A percentile compares a stretch with the other conserved stretches of the same genome.
These are phyloP conservation scores for Colletotrichum siamense DNA, from an alignment of 2,329 filamentous ascomycete species.

Conservation along the genomic window DNA sequence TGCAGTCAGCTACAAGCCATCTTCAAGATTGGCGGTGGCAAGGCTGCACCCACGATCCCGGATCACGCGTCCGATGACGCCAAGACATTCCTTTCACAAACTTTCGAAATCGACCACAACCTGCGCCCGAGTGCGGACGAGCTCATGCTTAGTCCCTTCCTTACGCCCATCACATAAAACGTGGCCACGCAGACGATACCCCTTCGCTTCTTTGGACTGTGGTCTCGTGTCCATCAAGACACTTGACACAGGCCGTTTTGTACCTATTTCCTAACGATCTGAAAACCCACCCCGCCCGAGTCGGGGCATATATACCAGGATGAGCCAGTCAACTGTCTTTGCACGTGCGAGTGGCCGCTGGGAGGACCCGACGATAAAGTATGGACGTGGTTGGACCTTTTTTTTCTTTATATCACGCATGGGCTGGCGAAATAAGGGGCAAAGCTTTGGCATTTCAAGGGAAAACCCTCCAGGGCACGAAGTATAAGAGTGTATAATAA, in stretches of 20 bases:
- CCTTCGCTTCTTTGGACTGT: slow-evolving; percentile 5
- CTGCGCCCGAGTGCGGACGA: slow-evolving; percentile 92
- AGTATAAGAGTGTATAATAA: slow-evolving; percentile 18
- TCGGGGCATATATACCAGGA: slow-evolving; percentile 6
- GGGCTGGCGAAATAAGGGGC: slow-evolving; percentile 14
- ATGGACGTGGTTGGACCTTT: neutral
- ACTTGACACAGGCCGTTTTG: neutral
- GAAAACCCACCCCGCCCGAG: neutral
- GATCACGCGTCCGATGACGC: slow-evolving; percentile 87
- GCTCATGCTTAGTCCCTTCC: slow-evolving; percentile 81
- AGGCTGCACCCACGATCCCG: slow-evolving; percentile 81
- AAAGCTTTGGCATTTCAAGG: slow-evolving; percentile 11
- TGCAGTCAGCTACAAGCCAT: slow-evolving; percentile 97
- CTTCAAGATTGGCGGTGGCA: slow-evolving; percentile 94
- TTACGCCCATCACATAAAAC: slow-evolving; percentile 70
- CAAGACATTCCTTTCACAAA: slow-evolving; percentile 81
- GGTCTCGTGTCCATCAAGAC: neutral
- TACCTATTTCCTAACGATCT: slow-evolving; percentile 10
- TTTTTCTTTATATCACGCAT: slow-evolving; percentile 9
- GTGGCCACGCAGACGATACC: neutral
- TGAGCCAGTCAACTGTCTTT: neutral
- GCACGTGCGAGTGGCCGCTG: slow-evolving; percentile 21
- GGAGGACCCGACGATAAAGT: slow-evolving; percentile 20
- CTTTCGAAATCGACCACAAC: slow-evolving; percentile 96
- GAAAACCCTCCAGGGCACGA: neutral